Evolutionary conservation across 1,284 basidiomycete genomes (phyloP).

Genomic region (Amylostereum areolatum): DNA sequence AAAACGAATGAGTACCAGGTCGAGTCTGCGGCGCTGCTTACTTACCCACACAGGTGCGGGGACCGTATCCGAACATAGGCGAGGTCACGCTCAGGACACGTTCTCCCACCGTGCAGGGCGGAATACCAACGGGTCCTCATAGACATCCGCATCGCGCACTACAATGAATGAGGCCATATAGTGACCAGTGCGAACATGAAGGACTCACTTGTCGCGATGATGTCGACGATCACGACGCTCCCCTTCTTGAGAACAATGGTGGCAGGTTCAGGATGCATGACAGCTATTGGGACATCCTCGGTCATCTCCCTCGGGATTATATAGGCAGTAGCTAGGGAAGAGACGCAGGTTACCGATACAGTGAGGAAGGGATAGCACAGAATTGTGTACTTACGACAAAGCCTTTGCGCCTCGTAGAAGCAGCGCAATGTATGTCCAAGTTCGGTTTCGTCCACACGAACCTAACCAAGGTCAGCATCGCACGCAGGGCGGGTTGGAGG

Average conservation of each 20-base stretch:
- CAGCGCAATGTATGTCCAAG: slow-evolving; percentile 17
- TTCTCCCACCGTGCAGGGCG: slow-evolving; percentile 23
- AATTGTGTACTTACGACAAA: slow-evolving; percentile 17
- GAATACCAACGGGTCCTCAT: slow-evolving; percentile 17
- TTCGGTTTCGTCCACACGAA: slow-evolving; percentile 10
- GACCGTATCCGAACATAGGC: slow-evolving; percentile 22
- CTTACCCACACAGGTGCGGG: slow-evolving; percentile 22
- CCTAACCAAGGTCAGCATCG: not conserved
- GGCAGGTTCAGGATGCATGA: slow-evolving; percentile 10
- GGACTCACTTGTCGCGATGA: slow-evolving; percentile 21
- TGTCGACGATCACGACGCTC: slow-evolving; percentile 17
- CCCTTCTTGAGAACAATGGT: slow-evolving; percentile 17
- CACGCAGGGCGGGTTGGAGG: too few relatives aligned
- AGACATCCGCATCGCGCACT: slow-evolving; percentile 22
- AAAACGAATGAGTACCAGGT: not conserved
- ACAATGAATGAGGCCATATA: not conserved
- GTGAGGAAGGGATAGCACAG: not conserved
- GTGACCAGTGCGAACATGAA: too few relatives aligned
- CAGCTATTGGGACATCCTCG: slow-evolving; percentile 14
- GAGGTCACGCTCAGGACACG: slow-evolving; percentile 17
- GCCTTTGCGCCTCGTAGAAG: slow-evolving; percentile 18
- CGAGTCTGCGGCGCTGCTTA: not conserved
- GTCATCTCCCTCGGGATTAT: slow-evolving; percentile 14
- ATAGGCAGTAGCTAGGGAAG: slow-evolving; percentile 12
- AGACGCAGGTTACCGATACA: not conserved